phyloP scores from a whole-genome alignment of 768 basidiomycete species.

The Obba rivulosa region DNA sequence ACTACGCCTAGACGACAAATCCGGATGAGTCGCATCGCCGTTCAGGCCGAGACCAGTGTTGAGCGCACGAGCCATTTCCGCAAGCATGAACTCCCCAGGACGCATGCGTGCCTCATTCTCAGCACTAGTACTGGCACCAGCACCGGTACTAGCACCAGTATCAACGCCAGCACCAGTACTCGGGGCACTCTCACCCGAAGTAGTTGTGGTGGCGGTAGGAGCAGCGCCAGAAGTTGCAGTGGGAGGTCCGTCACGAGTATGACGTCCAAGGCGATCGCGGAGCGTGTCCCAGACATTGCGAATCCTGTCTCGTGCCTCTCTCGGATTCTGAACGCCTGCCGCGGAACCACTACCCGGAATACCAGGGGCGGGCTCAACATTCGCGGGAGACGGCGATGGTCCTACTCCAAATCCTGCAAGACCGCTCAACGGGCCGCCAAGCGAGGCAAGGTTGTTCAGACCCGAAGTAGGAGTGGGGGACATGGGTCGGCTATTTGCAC shows the following conservation, averaged over 20 bases:
- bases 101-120: slow-evolving; percentile 35
- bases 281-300: slow-evolving; percentile 65
- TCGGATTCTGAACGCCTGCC: slow-evolving; percentile 3
- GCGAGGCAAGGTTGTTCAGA: slow-evolving; percentile 17
- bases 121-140: neutral
- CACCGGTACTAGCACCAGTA: neutral
- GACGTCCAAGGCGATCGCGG: slow-evolving; percentile 61
- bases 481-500: slow-evolving; percentile 24
- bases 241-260: slow-evolving; percentile 2
- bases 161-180: neutral
- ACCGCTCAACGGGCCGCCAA: slow-evolving; percentile 21
- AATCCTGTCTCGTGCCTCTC: slow-evolving; percentile 35
- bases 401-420: slow-evolving; percentile 16
- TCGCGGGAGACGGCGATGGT: neutral
- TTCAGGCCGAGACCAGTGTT: slow-evolving; percentile 55
- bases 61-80: slow-evolving; percentile 79
- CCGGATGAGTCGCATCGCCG: slow-evolving; percentile 3
- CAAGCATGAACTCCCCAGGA: slow-evolving; percentile 60
- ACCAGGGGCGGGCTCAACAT: neutral
- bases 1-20: neutral
- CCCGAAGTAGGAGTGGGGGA: slow-evolving; percentile 39
- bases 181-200: neutral
- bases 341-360: neutral
- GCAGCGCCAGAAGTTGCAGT: too few species aligned
- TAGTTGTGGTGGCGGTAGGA: neutral